Evolutionary conservation across 2,329 filamentous ascomycete genomes (phyloP), one percentile per base, ranked within the genome.

Genomic region (Aspergillus sp.): DNA sequence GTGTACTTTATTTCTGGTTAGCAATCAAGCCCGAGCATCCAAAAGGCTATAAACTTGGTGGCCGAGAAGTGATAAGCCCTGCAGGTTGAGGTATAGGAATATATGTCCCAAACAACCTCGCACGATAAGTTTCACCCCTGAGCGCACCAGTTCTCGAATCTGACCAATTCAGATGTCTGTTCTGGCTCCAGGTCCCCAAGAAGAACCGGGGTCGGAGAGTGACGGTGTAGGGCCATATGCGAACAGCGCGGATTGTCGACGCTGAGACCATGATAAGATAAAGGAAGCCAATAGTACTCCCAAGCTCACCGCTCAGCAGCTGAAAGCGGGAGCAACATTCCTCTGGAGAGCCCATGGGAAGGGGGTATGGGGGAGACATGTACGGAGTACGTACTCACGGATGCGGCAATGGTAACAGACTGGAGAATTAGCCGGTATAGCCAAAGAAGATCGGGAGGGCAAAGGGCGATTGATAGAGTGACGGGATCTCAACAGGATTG

Each of bases 291-390:
- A 56, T 56, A 55, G 42, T 47, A 51, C 56, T 48, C 50, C 41
- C 44, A 32, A 20, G 26, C 52, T 45, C 36, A 51, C 56, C 42
- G 53, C 47, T 47, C 41, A 41, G 48, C 30, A 43, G 34, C 42
- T 58, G 53, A 45, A 60, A 48, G 50, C 50, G 38, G 38, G 20
- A 20, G 15, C 30, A 48, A 38, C 30, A 30, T 44, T 48, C 22
- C 13, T 53, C 8, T 44, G 15, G 38, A n/a, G n/a, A n/a, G 39
- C 18, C 26, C 51, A 53, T 58, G 59, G 66, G 65, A 65, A 64
- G 55, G 47, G 52, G 22, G 39, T 41, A 32, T 51, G 34, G 38
- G n/a, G 47, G n/a, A 22, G 42, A 53, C 22, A 49, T 52, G 45
- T 17, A n/a, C n/a, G n/a, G n/a, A n/a, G n/a, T n/a, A n/a, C n/a